These are phyloP conservation scores for Scenedesmus sp. DNA, from an alignment of 163 green algal species.

Conservation along the genomic window DNA sequence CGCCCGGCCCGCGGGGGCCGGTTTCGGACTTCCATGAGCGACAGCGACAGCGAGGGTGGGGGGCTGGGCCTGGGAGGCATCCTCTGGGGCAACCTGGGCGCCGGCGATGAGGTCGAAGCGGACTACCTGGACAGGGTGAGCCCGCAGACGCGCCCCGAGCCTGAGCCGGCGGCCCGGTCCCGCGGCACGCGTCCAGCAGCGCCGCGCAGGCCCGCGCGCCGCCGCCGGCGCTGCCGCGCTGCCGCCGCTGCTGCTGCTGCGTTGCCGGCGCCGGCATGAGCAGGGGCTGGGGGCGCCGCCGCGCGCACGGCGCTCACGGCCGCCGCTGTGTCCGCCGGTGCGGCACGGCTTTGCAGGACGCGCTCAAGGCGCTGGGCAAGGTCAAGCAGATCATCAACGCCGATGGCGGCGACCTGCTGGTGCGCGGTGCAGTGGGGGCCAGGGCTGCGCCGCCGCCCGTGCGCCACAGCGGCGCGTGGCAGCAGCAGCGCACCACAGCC, in stretches of 20 bases:
- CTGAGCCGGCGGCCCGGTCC: not conserved
- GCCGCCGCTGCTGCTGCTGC: not conserved
- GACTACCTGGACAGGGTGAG: slow-evolving; percentile 44
- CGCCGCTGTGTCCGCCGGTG: no score
- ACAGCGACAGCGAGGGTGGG: slow-evolving; percentile 23
- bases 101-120: slow-evolving; percentile 19
- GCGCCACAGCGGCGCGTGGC: no score
- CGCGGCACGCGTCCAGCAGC: no score
- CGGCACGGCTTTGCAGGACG: not conserved
- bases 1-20: no score
- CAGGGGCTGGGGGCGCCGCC: no score
- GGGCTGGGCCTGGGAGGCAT: slow-evolving; percentile 24
- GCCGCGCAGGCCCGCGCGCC: not conserved
- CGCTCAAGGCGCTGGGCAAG: not conserved
- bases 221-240: not conserved
- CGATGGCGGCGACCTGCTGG: not conserved
- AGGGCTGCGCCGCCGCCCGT: no score
- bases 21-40: no score
- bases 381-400: not conserved
- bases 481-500: not conserved
- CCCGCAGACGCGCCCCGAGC: not conserved
- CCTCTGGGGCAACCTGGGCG: slow-evolving; percentile 39
- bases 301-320: no score
- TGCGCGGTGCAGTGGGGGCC: not conserved
- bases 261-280: no score